Percentiles rank a stretch among this genome's conserved stretches.
These are phyloP conservation scores for Mycena rosella DNA, from an alignment of 768 basidiomycete species.

Conservation along the genomic window DNA sequence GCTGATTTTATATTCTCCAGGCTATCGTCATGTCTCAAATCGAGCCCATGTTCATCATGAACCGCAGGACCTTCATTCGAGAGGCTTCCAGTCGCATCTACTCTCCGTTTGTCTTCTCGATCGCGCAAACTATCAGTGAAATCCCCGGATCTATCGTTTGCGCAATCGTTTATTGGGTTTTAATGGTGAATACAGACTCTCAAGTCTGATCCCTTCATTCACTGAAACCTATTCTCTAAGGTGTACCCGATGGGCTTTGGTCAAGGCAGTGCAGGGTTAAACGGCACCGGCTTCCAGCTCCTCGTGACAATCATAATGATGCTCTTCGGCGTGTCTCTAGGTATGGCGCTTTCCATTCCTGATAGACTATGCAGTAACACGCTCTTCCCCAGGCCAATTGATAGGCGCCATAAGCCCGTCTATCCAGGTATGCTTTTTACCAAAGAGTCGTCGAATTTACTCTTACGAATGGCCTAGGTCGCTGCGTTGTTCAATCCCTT, in stretches of 20 bases:
- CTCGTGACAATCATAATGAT: conserved; percentile 80
- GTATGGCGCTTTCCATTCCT: background rate
- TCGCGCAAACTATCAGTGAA: conserved; percentile 86
- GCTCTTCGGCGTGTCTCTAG: conserved; percentile 48
- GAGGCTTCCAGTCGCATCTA: conserved; percentile 91
- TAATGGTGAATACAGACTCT: conserved; percentile 2
- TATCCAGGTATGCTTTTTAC: conserved; percentile 61
- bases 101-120: conserved; percentile 86
- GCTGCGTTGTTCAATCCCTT: conserved; percentile 88
- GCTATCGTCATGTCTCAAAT: conserved; percentile 85
- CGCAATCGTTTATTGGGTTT: conserved; percentile 13
- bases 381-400: conserved; percentile 68
- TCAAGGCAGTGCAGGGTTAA: conserved; percentile 56
- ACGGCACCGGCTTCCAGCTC: conserved; percentile 79
- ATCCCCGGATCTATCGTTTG: conserved; percentile 57
- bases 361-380: background rate
- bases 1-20: conserved; percentile 56
- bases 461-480: conserved; percentile 53
- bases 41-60: conserved; percentile 86
- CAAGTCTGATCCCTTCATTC: background rate
- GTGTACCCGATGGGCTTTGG: conserved; percentile 79
- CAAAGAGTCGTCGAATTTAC: conserved; percentile 43
- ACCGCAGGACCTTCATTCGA: conserved; percentile 63
- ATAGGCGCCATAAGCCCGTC: conserved; percentile 83
- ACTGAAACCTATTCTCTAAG: conserved; percentile 34